Conservation (phyloP, 1,139 yeast genomes). For the Groenewaldozyma auringiensis region DNA sequence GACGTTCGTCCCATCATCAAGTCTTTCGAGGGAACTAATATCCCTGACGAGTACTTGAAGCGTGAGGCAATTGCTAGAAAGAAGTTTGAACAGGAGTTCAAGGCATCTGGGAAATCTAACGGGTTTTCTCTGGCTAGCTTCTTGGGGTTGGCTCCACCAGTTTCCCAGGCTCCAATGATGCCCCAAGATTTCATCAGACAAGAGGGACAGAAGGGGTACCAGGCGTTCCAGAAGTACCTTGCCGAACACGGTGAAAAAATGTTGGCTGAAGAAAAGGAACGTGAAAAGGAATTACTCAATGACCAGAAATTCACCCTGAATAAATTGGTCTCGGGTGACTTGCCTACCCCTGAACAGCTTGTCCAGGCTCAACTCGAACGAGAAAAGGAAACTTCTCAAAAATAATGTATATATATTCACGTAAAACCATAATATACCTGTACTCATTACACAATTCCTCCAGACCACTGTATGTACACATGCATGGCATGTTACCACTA, state of each 20-base stretch:
- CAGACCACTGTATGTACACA: too few relatives aligned
- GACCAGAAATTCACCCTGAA: constrained; percentile 72
- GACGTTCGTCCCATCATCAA: constrained; percentile 86
- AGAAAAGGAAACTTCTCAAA: not conserved
- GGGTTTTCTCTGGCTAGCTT: constrained; percentile 43
- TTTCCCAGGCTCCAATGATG: constrained; percentile 62
- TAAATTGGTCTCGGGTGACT: constrained; percentile 76
- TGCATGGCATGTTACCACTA: too few relatives aligned
- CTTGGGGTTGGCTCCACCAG: constrained; percentile 52
- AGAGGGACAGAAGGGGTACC: constrained; percentile 86
- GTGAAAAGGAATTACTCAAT: constrained; percentile 72
- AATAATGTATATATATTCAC: not conserved
- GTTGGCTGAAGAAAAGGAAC: constrained; percentile 69
- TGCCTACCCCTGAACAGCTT: constrained; percentile 79
- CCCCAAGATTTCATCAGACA: constrained; percentile 88
- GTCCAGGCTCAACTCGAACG: constrained; percentile 49
- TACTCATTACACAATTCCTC: too few relatives aligned
- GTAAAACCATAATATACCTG: too few relatives aligned
- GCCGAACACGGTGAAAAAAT: constrained; percentile 86
- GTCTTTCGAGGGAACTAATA: constrained; percentile 57
- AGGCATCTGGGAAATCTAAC: constrained; percentile 35
- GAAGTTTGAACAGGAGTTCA: constrained; percentile 62
- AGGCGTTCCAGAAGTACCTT: constrained; percentile 72
- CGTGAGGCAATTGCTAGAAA: constrained; percentile 73
- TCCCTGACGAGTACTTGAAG: constrained; percentile 70